Evolutionary conservation across 371 early-diverging fungal species (phyloP).

Genomic region (Mortierella sp.): DNA sequence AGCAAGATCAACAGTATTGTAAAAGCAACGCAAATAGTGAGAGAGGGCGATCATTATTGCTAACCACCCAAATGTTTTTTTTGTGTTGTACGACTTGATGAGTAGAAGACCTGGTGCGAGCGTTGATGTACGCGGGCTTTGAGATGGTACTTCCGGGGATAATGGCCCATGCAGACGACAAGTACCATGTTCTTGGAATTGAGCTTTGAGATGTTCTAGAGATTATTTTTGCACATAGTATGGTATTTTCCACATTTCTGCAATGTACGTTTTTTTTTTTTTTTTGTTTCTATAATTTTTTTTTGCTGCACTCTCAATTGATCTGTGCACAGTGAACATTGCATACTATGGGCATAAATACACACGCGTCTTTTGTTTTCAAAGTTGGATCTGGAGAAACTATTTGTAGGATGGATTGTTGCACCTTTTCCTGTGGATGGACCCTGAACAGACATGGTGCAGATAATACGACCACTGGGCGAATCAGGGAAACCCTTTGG

Average conservation of each 20-base stretch:
- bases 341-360: neutral
- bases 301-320: neutral
- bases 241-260: neutral
- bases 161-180: conserved; percentile 44
- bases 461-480: neutral
- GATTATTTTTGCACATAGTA: neutral
- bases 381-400: neutral
- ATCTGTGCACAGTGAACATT: neutral
- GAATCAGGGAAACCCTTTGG: neutral
- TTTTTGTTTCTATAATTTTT: conserved; percentile 14
- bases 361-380: neutral
- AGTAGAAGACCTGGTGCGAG: conserved; percentile 24
- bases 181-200: conserved; percentile 52
- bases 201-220: conserved; percentile 19
- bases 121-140: conserved; percentile 55
- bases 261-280: neutral
- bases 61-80: conserved; percentile 17
- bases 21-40: too few relatives aligned
- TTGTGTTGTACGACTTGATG: neutral
- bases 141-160: conserved; percentile 46
- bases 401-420: neutral
- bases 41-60: neutral
- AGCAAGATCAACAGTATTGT: too few relatives aligned
- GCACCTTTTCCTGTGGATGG: neutral
- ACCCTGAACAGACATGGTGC: neutral